These are phyloP conservation scores for Pelargonium australe DNA, from an alignment of 441 rosid genomes.

Conservation along the genomic window DNA sequence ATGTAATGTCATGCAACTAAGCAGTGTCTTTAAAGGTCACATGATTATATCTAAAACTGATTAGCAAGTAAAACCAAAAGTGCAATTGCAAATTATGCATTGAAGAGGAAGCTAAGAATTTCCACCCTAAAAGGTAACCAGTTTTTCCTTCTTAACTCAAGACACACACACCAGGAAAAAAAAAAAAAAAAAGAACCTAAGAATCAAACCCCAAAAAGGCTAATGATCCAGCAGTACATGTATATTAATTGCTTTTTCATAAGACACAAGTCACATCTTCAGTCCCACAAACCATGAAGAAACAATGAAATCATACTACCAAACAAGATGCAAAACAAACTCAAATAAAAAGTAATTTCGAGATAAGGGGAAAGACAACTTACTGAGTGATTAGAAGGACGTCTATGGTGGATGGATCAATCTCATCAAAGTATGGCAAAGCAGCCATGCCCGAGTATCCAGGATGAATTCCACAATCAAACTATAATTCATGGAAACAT, in stretches of 20 bases:
- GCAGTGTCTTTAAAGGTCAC: too few relatives aligned
- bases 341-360: neutral
- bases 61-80: too few relatives aligned
- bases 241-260: too few relatives aligned
- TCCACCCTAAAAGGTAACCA: too few relatives aligned
- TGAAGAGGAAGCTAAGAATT: too few relatives aligned
- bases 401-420: constrained; percentile 80
- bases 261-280: too few relatives aligned
- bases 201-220: neutral
- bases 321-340: neutral
- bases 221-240: neutral
- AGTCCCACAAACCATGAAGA: neutral
- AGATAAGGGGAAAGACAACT: constrained; percentile 13
- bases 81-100: too few relatives aligned
- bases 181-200: too few relatives aligned
- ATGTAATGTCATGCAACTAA: too few relatives aligned
- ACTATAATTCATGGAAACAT: constrained; percentile 24
- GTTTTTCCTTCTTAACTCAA: neutral
- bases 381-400: constrained; percentile 86
- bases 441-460: constrained; percentile 91
- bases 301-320: neutral
- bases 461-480: constrained; percentile 90
- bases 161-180: neutral
- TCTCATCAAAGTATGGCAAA: constrained; percentile 84
- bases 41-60: too few relatives aligned